Conservation (phyloP, 2,329 filamentous ascomycete genomes). For the Paracamarosporium sp. region DNA sequence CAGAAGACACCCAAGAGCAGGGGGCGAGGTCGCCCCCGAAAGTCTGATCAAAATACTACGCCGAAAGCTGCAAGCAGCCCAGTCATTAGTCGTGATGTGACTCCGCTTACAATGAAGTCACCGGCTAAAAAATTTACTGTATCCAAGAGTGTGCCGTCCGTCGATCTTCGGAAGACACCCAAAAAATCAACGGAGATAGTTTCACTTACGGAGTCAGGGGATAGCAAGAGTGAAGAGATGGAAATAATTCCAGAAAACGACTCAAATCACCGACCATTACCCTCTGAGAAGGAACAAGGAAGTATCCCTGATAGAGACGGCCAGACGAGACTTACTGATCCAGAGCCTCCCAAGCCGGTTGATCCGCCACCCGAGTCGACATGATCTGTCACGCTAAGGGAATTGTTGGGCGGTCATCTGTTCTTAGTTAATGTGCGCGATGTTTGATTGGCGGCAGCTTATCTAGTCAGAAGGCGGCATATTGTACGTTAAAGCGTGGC, state of each 20-base stretch:
- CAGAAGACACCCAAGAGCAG: conserved; percentile 3
- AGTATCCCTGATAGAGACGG: no score
- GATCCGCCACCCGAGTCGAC: not conserved
- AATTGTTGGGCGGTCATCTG: not conserved
- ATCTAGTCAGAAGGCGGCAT: not conserved
- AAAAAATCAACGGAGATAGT: not conserved
- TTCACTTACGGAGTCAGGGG: conserved; percentile 1
- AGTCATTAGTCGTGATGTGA: no score
- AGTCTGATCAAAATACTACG: conserved; percentile 10
- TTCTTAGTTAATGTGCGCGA: not conserved
- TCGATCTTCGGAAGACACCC: not conserved
- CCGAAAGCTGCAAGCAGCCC: no score
- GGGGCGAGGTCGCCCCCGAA: conserved; percentile 5
- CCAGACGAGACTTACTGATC: no score
- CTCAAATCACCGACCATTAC: not conserved
- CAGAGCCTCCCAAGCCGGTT: not conserved
- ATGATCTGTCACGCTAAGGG: not conserved
- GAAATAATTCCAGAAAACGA: not conserved
- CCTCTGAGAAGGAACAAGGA: no score
- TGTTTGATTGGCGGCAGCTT: not conserved
- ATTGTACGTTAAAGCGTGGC: not conserved
- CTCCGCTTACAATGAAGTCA: no score
- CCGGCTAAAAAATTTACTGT: no score
- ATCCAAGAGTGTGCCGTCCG: no score
- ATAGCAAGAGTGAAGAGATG: conserved; percentile 14